Evolutionary conservation across 345 rosid species (phyloP), one percentile per base, ranked within the genome.

Genomic region (Lepidium didymum): DNA sequence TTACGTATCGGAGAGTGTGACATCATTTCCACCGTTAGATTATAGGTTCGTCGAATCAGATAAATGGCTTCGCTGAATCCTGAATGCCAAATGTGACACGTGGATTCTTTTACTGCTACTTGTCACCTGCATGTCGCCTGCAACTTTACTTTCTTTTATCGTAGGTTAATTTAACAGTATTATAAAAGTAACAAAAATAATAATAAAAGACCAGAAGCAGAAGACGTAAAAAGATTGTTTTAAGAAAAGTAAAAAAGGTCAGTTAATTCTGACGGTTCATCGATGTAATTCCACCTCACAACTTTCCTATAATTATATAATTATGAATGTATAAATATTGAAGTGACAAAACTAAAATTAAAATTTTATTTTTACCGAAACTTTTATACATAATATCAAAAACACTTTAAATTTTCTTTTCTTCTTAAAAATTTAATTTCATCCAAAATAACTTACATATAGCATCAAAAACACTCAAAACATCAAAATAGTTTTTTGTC

Each of bases 121-220:
- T 70, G 62, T 53, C 75, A 62, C 75, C 68, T 70, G 61, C 45
- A 62, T 61, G 62, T 67, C 71, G 37, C 37, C 58, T 14, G 37
- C 5, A 38, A 27, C 56, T 58, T 47, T 60, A 59, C 16, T 56
- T 5, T 15, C 5, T 14, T 18, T 29, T 53, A n/a, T 66, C 4
- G 12, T 18, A 2, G 1, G 12, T 67, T 33, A 1, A 3, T 18
- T 25, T 37, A 23, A 12, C 8, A 23, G 11, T 52, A 25, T 38
- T 52, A 59, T 46, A n/a, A 47, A 57, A 37, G 31, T 36, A 46
- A n/a, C n/a, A 61, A 16, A 27, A 27, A 27, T 0, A 27, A 4
- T 1, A 19, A 1, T 19, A 4, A 27, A 4, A 27, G 27, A 61
- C 4, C 5, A 4, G 10, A 59, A 41, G 4, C 9, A 14, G 15